Base-by-base conservation (phyloP, 352 stramenopile genomes). In the Phytophthora hibernalis region DNA sequence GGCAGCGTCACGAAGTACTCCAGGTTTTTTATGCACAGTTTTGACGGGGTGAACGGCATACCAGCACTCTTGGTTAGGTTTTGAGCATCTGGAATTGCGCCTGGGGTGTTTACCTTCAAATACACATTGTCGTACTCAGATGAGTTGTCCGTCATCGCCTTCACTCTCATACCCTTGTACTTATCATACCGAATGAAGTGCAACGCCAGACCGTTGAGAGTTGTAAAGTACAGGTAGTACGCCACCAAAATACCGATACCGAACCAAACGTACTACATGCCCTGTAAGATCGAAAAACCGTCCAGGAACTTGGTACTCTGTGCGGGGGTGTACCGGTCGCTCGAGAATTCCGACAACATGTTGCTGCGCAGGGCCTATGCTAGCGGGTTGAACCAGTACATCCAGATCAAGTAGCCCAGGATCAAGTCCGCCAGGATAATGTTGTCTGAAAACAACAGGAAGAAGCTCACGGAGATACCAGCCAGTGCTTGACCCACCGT, bases 381-480 rank as follows among this genome's bases (percentile, higher is more conserved):
- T 11, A 89, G 49, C 24, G 82, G 82, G 56, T 79, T 85, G 72
- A 88, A 86, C 82, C 80, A 92, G 68, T 90, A 89, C 80, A 92
- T 86, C 83, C 83, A 92, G 35, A 86, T 85, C 83, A 81, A 92
- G 54, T 90, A 92, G 18, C 82, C 54, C 48, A 80, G 83, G 42
- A 92, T 90, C 24, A 92, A 49, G 38, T 90, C 68, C 0, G 81
- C 72, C 31, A 90, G 55, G 57, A 92, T 92, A 37, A 92, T 92
- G 71, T 92, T 92, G 6, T 82, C 83, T n/a, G 83, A 92, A 65
- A 92, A 92, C 43, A 92, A 40, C 37, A 92, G 16, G 62, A 88
- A 91, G 61, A 91, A 89, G 54, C 74, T 79, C 16, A 89, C 77
- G 0, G 82, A 89, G 38, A 87, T 69, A 35, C 60, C 71, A 10